Evolutionary conservation across 352 stramenopile genomes (phyloP).

Genomic region (Globisporangium cylindrosporum): DNA sequence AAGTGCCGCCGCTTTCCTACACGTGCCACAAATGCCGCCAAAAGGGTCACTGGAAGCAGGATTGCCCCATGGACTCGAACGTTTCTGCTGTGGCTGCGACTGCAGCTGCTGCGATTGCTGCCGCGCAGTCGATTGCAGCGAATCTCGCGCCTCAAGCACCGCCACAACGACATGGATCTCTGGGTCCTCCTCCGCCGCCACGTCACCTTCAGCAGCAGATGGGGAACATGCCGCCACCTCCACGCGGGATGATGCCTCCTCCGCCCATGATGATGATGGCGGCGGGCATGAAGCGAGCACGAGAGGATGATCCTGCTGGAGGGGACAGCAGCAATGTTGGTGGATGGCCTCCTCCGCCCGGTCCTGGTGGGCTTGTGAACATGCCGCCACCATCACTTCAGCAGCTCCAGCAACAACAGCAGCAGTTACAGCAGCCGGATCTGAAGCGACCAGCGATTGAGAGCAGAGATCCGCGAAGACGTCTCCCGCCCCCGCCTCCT

Average conservation of each 20-base stretch:
- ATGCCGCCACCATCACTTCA: conserved; percentile 9
- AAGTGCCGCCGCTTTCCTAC: conserved; percentile 77
- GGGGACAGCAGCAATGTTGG: not conserved
- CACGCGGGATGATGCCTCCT: conserved; percentile 15
- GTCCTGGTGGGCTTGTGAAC: conserved; percentile 4
- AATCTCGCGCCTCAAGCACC: conserved; percentile 3
- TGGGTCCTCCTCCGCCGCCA: conserved; percentile 38
- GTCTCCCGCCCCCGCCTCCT: conserved; percentile 5
- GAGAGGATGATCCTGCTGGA: conserved; percentile 10
- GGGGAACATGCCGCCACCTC: conserved; percentile 39
- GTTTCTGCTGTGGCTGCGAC: conserved; percentile 43
- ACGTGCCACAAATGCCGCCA: conserved; percentile 87
- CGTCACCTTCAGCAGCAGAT: conserved; percentile 46
- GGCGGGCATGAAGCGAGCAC: conserved; percentile 17
- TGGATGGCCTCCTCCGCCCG: conserved; percentile 13
- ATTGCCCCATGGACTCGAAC: conserved; percentile 76
- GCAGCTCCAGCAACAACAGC: conserved; percentile 10
- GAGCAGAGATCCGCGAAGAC: conserved; percentile 14
- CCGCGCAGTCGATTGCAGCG: conserved; percentile 20
- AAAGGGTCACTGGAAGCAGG: conserved; percentile 88
- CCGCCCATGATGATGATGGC: conserved; percentile 21
- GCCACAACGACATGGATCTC: conserved; percentile 1
- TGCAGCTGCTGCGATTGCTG: conserved; percentile 37
- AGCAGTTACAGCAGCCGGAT: conserved; percentile 10
- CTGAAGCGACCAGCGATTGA: conserved; percentile 14